Evolutionary conservation across 2,329 filamentous ascomycete genomes (phyloP), one percentile per base, ranked within the genome.

Genomic region (Penicillium sp.): DNA sequence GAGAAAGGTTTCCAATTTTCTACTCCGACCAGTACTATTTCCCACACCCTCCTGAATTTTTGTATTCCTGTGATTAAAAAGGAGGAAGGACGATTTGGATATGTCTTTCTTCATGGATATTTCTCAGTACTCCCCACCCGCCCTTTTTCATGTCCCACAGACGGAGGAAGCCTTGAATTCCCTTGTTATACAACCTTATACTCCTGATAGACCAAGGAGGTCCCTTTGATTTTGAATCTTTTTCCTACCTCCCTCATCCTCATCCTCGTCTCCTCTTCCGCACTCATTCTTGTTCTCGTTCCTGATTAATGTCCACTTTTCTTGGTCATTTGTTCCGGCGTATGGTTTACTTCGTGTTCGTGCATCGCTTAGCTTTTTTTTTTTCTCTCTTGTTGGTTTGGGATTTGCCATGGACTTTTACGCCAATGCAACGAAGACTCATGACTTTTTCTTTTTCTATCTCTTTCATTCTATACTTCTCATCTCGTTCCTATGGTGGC

Each of bases 401-500:
- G 44, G 65, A 59, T 67, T 65, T 65, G 58, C 72, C 67, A 75
- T 73, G 71, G 38, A 55, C 73, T 61, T 74, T 68, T 66, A 74
- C 75, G 71, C 70, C 68, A 76, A 75, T 76, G 70, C 72, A 76
- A 76, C 74, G 74, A 75, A 76, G 69, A 74, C 68, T 75, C 71
- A 77, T 76, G 75, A 73, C 72, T 65, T 70, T 70, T 62, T 62
- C 56, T 59, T 62, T 58, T 56, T 59, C 17, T 38, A 13, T 35
- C 19, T 24, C 17, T 15, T 28, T 56, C n/a, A 40, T 15, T 28
- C 49, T 19, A 40, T 22, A 12, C 19, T 47, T 8, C 42, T 30
- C 24, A 9, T 30, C 19, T 30, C 26, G 17, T 30, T 19, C 22
- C n/a, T 38, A 22, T 51, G 17, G 12, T 33, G 30, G 30, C 30